Base-by-base conservation (phyloP, 2,329 filamentous ascomycete species). In the Torrubiella hemipterigena region DNA sequence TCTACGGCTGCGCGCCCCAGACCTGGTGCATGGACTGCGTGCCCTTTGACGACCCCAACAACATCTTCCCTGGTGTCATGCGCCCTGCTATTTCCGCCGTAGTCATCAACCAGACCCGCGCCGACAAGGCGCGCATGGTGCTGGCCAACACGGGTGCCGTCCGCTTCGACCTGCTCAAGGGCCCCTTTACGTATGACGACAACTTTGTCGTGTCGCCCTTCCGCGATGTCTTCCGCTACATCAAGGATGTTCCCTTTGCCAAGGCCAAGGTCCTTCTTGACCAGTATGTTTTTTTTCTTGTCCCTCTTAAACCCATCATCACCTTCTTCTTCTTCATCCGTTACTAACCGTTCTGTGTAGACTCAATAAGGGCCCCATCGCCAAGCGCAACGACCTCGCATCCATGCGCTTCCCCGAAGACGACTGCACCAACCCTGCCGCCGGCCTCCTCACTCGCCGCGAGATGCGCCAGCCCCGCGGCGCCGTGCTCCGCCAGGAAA, bases 131-230 rank as follows among this genome's bases (percentile, higher is more conserved):
- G 2, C 63, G 73, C 18, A 54, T 77, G 27, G 64, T 77, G 36
- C 60, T 77, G 38, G 61, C 65, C 37, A 79, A 78, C 49, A 75
- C 71, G 0, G 73, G 73, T 17, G 61, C 59, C 19, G 60, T 78
- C 16, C 67, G 73, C 3, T 78, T 77, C 42, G 73, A 79, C 40
- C 50, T 80, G 10, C 61, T 69, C 37, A 62, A 77, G 48, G 75
- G 75, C 0, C 69, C 71, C 0, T 79, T 78, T 44, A 77, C 73
- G 0, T 63, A 52, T 13, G 60, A 63, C 25, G 56, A 61, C 35
- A 56, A 50, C 27, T 73, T 67, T 47, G 72, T 73, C 39, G 65
- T 72, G 0, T 67, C 65, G 1, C 69, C 70, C 1, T 75, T 73
- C 46, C 45, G 49, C 5, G 64, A 73, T 29, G 49, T 56, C 2